Percentiles rank a stretch among this genome's conserved stretches.
These are phyloP conservation scores for Phaeotremella skinneri DNA, from an alignment of 768 basidiomycete genomes.

Conservation along the genomic window DNA sequence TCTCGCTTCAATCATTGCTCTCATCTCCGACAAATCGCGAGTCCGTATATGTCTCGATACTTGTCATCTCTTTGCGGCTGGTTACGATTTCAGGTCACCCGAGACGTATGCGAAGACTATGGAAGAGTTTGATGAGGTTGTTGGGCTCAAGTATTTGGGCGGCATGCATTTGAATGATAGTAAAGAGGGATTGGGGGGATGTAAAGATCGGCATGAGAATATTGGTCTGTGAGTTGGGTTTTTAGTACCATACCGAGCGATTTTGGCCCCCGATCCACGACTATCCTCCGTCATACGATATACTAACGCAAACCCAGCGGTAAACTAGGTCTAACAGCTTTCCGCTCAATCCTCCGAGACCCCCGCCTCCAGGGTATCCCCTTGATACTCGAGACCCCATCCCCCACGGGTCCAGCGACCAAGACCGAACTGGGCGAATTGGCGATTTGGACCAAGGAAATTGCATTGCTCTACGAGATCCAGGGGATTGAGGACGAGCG, in stretches of 20 bases:
- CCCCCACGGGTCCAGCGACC: constrained; percentile 48
- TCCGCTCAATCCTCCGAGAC: constrained; percentile 68
- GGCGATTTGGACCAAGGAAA: constrained; percentile 72
- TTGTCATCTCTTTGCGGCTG: constrained; percentile 78
- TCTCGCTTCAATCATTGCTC: constrained; percentile 65
- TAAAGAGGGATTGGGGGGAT: constrained; percentile 60
- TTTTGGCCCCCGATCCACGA: no score
- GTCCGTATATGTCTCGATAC: constrained; percentile 85
- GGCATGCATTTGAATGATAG: constrained; percentile 88
- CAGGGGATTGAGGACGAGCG: constrained; percentile 44
- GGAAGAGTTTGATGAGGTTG: constrained; percentile 62
- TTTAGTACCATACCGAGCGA: no score
- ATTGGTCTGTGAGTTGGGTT: constrained; percentile 66
- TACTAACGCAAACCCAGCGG: no score
- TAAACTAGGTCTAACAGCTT: constrained; percentile 63
- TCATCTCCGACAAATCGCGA: constrained; percentile 68
- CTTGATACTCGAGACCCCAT: constrained; percentile 77
- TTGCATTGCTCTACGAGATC: constrained; percentile 60
- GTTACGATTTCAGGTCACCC: constrained; percentile 74
- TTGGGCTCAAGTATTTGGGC: constrained; percentile 70
- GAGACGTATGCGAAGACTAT: constrained; percentile 72
- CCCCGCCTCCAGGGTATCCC: constrained; percentile 67
- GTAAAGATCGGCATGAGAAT: constrained; percentile 78
- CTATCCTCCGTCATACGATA: no score
- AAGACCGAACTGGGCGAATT: constrained; percentile 53